phyloP scores from a whole-genome alignment of 1,284 basidiomycete species.

The Uromyces viciae-fabae region DNA sequence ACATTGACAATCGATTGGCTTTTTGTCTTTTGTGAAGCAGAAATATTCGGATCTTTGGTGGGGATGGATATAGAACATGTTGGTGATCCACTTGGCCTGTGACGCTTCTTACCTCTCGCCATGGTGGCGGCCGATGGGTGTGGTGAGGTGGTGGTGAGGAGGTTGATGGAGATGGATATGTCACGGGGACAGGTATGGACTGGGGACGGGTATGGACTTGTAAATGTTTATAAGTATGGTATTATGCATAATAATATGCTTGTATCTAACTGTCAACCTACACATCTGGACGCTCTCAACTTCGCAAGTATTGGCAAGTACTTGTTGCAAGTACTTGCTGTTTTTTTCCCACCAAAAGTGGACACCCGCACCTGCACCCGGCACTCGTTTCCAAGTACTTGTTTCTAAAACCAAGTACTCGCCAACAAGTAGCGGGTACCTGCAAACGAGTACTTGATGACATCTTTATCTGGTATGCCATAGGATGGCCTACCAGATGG shows the following conservation, averaged over 20 bases:
- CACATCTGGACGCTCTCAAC: not conserved
- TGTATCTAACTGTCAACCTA: not conserved
- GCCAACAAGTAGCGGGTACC: too few species aligned
- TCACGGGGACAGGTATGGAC: not conserved
- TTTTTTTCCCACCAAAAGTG: not conserved
- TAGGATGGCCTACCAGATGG: too few species aligned
- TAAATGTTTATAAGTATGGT: slow-evolving; percentile 1
- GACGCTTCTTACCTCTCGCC: not conserved
- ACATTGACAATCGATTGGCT: not conserved
- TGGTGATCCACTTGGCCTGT: not conserved
- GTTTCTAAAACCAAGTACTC: too few species aligned
- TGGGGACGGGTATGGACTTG: too few species aligned
- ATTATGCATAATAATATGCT: not conserved
- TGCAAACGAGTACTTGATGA: too few species aligned
- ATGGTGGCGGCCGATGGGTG: not conserved
- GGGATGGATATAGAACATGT: not conserved
- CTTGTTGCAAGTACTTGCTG: not conserved
- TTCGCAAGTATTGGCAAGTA: not conserved
- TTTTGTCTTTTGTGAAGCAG: not conserved
- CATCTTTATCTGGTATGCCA: too few species aligned
- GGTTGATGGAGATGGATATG: not conserved
- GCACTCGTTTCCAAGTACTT: not conserved
- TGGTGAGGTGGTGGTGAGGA: not conserved
- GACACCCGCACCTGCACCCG: not conserved
- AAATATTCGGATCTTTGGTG: not conserved